Percentiles rank a stretch among this genome's conserved stretches.
Conservation (phyloP, 2,329 filamentous ascomycete genomes). For the Kalmusia sp. region DNA sequence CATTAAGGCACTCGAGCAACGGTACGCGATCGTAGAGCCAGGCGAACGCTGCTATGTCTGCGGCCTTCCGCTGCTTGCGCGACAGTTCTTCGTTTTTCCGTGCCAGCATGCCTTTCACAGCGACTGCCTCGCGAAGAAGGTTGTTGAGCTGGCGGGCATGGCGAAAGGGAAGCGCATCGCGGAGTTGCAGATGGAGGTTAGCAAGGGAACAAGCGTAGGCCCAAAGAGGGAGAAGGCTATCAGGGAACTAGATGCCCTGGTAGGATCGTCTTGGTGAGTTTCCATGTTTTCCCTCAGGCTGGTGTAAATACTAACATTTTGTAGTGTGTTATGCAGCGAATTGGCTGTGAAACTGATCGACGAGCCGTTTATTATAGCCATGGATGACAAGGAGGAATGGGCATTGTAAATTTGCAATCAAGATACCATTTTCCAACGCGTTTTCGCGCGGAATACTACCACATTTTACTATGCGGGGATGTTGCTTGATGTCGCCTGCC, state of each 20-base stretch:
- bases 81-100: slow-evolving; percentile 98
- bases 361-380: slow-evolving; percentile 81
- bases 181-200: slow-evolving; percentile 84
- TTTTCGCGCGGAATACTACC: background rate
- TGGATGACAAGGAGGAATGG: slow-evolving; percentile 84
- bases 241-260: slow-evolving; percentile 86
- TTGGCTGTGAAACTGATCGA: slow-evolving; percentile 94
- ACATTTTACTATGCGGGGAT: background rate
- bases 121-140: slow-evolving; percentile 86
- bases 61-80: slow-evolving; percentile 80
- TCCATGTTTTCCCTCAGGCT: background rate
- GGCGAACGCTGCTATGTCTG: slow-evolving; percentile 95
- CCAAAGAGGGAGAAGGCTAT: slow-evolving; percentile 81
- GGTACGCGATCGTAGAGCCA: slow-evolving; percentile 95
- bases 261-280: slow-evolving; percentile 85
- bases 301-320: slow-evolving; percentile 23
- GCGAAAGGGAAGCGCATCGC: slow-evolving; percentile 80
- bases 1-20: slow-evolving; percentile 81
- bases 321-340: slow-evolving; percentile 90
- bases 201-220: slow-evolving; percentile 74
- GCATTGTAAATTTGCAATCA: slow-evolving; percentile 51
- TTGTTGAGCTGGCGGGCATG: slow-evolving; percentile 80
- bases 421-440: background rate
- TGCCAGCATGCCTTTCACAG: slow-evolving; percentile 98
- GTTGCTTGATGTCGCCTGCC: no score